Conservation (phyloP, 257 asterid species). For the Solanum boliviense region DNA sequence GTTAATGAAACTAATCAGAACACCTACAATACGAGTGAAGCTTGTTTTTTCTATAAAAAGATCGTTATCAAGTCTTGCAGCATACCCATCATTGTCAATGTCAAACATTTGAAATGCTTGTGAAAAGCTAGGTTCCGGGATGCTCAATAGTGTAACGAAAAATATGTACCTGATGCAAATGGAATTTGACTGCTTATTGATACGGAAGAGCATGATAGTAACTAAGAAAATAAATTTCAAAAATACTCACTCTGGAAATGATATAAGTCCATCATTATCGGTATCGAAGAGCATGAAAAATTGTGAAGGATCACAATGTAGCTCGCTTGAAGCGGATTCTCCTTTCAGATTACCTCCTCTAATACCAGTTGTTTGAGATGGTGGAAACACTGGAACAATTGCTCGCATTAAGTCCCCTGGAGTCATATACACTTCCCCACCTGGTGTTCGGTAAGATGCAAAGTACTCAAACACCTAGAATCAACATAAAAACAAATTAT, state of each 20-base stretch:
- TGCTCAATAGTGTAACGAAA: constrained; percentile 74
- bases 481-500: not conserved
- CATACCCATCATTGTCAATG: constrained; percentile 67
- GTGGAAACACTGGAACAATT: constrained; percentile 82
- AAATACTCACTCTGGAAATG: constrained; percentile 70
- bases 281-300: constrained; percentile 90
- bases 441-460: constrained; percentile 44
- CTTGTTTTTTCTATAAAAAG: not conserved
- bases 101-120: constrained; percentile 87
- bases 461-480: constrained; percentile 86
- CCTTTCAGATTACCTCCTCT: constrained; percentile 75
- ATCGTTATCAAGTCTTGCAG: not conserved
- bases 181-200: not conserved
- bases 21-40: not conserved
- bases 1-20: constrained; percentile 7
- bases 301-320: constrained; percentile 63
- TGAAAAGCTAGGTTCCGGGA: constrained; percentile 82
- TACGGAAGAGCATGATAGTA: not conserved
- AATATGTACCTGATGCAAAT: constrained; percentile 57
- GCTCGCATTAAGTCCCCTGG: constrained; percentile 87
- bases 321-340: constrained; percentile 29
- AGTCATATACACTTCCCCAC: constrained; percentile 76
- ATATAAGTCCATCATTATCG: constrained; percentile 72
- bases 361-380: constrained; percentile 57
- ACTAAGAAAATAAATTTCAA: not conserved